Evolutionary conservation across 371 early-diverging fungal species (phyloP), one percentile per base, ranked within the genome.

Genomic region (Lichtheimia hyalospora): DNA sequence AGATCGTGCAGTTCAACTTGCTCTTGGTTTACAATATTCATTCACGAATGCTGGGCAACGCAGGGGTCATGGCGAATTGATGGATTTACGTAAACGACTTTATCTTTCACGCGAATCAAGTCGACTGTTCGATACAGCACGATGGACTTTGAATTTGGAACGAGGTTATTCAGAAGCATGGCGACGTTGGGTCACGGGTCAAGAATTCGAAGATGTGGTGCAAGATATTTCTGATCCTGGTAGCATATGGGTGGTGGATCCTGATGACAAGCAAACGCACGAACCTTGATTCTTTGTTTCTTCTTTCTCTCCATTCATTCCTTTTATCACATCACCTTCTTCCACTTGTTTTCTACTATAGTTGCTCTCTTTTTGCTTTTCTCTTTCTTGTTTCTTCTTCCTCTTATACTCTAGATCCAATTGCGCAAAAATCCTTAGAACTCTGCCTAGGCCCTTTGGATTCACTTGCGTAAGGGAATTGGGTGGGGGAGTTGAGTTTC

Each of bases 71-170:
- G 92, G 90, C 1, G 75, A 75, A 15, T 61, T 86, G 57, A 86
- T 89, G 68, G 82, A 86, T 14, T 70, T 95, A 42, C 86, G 94
- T 25, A 78, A 84, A 48, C 79, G 85, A 23, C 69, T 96, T 50
- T 96, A 92, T 73, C 68, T 90, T 61, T 77, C 79, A 13, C 82
- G 95, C 10, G 95, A 95, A 49, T 63, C 64, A 8, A 89, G 85
- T 40, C 84, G 90, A 2, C 70, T 96, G 43, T 96, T 95, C 73
- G 94, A 96, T 69, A 95, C 96, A 8, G 68, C 71, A 48, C 81
- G 90, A n/a, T 94, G 94, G 94, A 93, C 93, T 2, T 76, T 84
- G n/a, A 88, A 91, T 64, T 72, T 96, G 48, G 95, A 95, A 77
- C 75, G 76, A 25, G 93, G 89, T 0, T 81, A 84, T 46, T 48